A percentile compares a stretch with the other conserved stretches of the same genome.
These are phyloP conservation scores for Neonectria coccinea DNA, from an alignment of 2,329 filamentous ascomycete genomes.

Conservation along the genomic window DNA sequence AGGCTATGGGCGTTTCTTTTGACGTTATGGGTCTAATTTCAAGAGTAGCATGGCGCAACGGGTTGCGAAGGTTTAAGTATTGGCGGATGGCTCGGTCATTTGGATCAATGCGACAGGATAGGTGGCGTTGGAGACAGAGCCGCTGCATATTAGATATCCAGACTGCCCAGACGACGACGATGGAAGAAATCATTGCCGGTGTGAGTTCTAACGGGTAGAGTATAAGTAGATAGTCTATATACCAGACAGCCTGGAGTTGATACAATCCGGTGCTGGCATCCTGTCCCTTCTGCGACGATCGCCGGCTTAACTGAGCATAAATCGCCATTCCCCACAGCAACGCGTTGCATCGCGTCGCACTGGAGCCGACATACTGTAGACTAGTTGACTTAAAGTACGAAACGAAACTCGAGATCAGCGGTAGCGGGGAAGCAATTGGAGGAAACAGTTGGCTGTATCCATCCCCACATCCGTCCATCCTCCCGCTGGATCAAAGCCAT, in stretches of 20 bases:
- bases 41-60: neutral
- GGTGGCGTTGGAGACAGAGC: neutral
- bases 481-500: neutral
- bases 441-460: neutral
- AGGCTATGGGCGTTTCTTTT: neutral
- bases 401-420: neutral
- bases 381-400: too few relatives aligned
- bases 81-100: neutral
- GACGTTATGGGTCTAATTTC: neutral
- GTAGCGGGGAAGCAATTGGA: neutral
- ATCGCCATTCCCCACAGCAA: neutral
- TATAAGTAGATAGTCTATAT: neutral
- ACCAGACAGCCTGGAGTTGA: neutral
- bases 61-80: too few relatives aligned
- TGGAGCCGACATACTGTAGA: too few relatives aligned
- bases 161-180: neutral
- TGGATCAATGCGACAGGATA: too few relatives aligned
- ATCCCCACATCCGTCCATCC: neutral
- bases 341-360: neutral
- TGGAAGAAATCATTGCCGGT: neutral
- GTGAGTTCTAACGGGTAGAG: neutral
- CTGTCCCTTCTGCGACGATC: slow-evolving; percentile 7
- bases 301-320: neutral
- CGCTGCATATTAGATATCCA: neutral
- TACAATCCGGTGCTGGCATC: neutral